Base-by-base conservation (phyloP, 352 stramenopile species). In the Globisporangium okanoganense region DNA sequence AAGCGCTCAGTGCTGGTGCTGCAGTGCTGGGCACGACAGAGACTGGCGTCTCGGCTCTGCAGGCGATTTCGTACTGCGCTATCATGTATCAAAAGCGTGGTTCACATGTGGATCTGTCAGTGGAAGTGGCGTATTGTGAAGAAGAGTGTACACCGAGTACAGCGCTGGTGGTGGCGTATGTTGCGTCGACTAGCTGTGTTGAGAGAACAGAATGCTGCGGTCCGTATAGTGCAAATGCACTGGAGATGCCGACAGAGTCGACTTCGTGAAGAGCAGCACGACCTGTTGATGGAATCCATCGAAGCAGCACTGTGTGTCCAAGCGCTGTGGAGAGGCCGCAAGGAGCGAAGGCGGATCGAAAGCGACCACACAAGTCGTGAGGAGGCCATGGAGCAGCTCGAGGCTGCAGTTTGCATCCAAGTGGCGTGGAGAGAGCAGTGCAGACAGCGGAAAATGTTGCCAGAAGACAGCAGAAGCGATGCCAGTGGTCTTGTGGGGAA, bases 381-480 rank as follows among this genome's bases (percentile, higher is more conserved):
- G 29, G 50, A 57, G 10, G 67, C 71, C 40, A 27, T 56, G 16
- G 50, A 65, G 20, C 25, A 45, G 24, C 53, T 66, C 5, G 61
- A 86, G 49, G 75, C 79, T 29, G 72, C 44, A 1, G 33, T 81
- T 36, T 82, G 75, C 14, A 78, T 87, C 24, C 78, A 88, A 52
- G 71, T 71, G 3, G 52, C 65, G 2, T 87, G 75, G 73, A 72
- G 77, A 41, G 56, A 48, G 1, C 56, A 76, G 38, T 65, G 62
- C 52, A 48, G 60, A 31, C 40, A 38, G 18, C 61, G 65, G 62
- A 58, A 71, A 5, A 47, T 36, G 22, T 56, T 67, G n/a, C 27
- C 25, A 13, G 68, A 68, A 5, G 31, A 66, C 38, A 2, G 75
- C 8, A 67, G 82, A 43, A 40, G 18, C 25, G 27, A 16, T 4